A percentile compares a stretch with the other conserved stretches of the same genome.
Conservation (phyloP, 768 basidiomycete genomes). For the Cubamyces sp. region DNA sequence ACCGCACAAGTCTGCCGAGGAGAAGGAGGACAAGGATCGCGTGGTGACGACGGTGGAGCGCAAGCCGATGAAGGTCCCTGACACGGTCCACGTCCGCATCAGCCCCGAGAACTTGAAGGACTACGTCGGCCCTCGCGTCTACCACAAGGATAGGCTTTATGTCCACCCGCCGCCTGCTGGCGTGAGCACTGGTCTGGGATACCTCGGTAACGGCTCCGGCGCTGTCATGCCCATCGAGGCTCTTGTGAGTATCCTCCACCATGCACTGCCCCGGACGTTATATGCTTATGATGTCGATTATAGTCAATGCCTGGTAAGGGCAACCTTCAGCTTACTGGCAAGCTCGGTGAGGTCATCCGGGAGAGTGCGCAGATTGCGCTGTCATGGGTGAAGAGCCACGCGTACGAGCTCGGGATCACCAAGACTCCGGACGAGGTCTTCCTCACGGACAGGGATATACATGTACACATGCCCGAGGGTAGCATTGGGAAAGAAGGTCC, state of each 20-base stretch:
- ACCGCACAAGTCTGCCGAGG: conserved; percentile 27
- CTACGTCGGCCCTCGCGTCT: conserved; percentile 94
- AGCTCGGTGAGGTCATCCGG: conserved; percentile 96
- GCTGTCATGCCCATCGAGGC: conserved; percentile 98
- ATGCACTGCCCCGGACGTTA: too few species aligned
- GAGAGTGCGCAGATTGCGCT: conserved; percentile 96
- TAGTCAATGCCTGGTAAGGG: conserved; percentile 98
- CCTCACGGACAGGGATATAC: conserved; percentile 84
- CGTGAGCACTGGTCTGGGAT: conserved; percentile 93
- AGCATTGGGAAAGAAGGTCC: conserved; percentile 95
- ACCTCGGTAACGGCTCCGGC: conserved; percentile 94
- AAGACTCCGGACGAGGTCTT: conserved; percentile 70
- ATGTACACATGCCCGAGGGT: conserved; percentile 97
- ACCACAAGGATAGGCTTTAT: conserved; percentile 95
- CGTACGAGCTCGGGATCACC: conserved; percentile 88
- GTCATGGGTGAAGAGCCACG: conserved; percentile 91
- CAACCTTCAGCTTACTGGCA: conserved; percentile 88
- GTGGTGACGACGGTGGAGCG: conserved; percentile 81
- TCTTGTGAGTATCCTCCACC: conserved; percentile 66
- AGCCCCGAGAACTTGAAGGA: conserved; percentile 90
- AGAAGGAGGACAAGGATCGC: conserved; percentile 40
- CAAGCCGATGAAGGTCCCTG: conserved; percentile 81
- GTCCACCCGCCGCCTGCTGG: conserved; percentile 80
- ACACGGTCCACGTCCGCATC: conserved; percentile 77
- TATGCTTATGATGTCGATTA: conserved; percentile 5